These are phyloP conservation scores for Cyberlindnera veronae DNA, from an alignment of 805 yeast species.

Conservation along the genomic window DNA sequence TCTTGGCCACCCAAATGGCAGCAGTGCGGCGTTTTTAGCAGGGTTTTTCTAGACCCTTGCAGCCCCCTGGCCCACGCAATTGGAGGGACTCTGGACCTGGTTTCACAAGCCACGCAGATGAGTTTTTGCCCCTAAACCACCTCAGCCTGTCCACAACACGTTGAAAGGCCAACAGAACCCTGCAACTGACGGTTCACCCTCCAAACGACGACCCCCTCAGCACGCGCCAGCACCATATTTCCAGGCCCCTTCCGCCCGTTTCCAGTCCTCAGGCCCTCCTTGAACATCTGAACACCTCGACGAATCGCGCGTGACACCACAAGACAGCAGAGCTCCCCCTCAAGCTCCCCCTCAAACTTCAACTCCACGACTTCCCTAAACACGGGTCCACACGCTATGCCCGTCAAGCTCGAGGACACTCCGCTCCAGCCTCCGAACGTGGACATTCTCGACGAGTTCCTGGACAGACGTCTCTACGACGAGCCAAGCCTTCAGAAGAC, in stretches of 20 bases:
- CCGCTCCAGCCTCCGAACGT: constrained; percentile 10
- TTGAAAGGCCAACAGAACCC: no score
- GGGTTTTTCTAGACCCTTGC: no score
- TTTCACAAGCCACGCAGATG: no score
- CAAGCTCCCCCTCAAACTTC: background rate
- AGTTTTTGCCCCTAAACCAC: no score
- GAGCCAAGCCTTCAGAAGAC: constrained; percentile 13
- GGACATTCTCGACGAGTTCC: constrained; percentile 50
- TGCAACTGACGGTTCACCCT: background rate
- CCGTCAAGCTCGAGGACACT: constrained; percentile 23
- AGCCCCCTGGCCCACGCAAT: background rate
- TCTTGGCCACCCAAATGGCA: background rate
- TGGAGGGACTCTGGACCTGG: background rate
- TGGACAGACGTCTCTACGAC: constrained; percentile 26
- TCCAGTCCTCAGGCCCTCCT: background rate
- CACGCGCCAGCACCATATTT: no score
- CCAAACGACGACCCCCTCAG: no score
- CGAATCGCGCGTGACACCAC: constrained; percentile 1
- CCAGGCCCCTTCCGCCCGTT: background rate
- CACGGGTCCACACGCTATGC: constrained; percentile 9
- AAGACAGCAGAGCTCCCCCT: background rate
- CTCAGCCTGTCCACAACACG: no score
- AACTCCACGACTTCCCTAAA: background rate
- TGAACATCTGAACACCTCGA: background rate
- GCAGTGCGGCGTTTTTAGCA: no score